A percentile compares a stretch with the other conserved stretches of the same genome.
phyloP scores from a whole-genome alignment of 768 basidiomycete genomes.

The Mycena venus region DNA sequence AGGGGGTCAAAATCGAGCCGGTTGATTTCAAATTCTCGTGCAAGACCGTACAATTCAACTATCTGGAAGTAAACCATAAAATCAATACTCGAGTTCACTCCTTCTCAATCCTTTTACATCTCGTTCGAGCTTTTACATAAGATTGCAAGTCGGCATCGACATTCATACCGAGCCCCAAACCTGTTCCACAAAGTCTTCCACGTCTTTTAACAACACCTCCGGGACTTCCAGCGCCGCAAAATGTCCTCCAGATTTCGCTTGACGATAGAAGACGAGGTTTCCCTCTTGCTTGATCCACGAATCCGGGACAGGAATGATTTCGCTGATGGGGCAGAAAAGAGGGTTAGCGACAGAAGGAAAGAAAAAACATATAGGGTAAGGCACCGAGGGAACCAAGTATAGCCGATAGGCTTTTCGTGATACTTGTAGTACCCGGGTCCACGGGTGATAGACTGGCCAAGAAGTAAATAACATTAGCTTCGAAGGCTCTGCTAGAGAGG shows the following conservation, averaged over 20 bases:
- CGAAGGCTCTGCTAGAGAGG: conserved; percentile 5
- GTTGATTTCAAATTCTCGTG: no score
- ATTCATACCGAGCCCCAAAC: conserved; percentile 6
- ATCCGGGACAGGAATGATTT: conserved; percentile 12
- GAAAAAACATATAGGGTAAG: not conserved
- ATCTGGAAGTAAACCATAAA: no score
- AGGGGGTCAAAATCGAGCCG: no score
- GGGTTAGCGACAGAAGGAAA: conserved; percentile 4
- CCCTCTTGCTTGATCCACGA: conserved; percentile 16
- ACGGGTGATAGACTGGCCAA: conserved; percentile 1
- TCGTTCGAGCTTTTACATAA: conserved; percentile 1
- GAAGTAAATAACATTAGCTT: conserved; percentile 13
- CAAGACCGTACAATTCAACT: no score
- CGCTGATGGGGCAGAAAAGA: conserved; percentile 14
- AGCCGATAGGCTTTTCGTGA: conserved; percentile 19
- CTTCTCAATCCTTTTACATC: not conserved
- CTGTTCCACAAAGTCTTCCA: conserved; percentile 16
- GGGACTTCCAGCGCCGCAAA: conserved; percentile 19
- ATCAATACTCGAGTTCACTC: no score
- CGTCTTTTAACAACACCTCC: conserved; percentile 19
- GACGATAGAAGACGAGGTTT: conserved; percentile 23
- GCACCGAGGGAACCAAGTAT: conserved; percentile 15
- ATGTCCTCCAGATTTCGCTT: conserved; percentile 19
- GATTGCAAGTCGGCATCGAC: not conserved
- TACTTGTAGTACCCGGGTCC: conserved; percentile 14